A percentile compares a stretch with the other conserved stretches of the same genome.
Evolutionary conservation across 805 yeast genomes (phyloP).

Genomic region (Monosporozyma unispora): DNA sequence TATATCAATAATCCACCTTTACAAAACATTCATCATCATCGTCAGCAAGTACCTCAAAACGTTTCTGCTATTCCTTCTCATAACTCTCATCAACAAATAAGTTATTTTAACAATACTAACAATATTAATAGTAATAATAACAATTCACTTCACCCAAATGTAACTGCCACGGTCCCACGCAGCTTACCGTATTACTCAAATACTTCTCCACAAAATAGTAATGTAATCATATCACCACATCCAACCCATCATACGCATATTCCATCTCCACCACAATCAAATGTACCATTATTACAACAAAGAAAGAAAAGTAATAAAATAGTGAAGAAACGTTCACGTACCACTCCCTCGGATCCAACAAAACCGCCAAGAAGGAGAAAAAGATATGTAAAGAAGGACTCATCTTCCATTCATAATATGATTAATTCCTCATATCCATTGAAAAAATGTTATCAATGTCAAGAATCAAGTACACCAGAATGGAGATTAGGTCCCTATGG

Average conservation of each 20-base stretch:
- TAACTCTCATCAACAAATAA: background rate
- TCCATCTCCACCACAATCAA: too few relatives aligned
- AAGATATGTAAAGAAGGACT: background rate
- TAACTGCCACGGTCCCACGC: background rate
- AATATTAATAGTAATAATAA: too few relatives aligned
- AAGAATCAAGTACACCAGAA: constrained; percentile 71
- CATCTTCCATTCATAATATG: constrained; percentile 5
- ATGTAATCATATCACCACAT: too few relatives aligned
- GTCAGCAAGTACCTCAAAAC: constrained; percentile 2
- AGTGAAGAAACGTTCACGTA: too few relatives aligned
- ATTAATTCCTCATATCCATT: constrained; percentile 20
- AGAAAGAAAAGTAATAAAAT: too few relatives aligned
- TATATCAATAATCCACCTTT: background rate
- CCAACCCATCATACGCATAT: too few relatives aligned
- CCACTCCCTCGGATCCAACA: too few relatives aligned
- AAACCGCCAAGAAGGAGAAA: background rate
- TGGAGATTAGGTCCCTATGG: constrained; percentile 93
- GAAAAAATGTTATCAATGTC: constrained; percentile 67
- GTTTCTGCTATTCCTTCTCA: constrained; percentile 5
- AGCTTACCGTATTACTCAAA: background rate
- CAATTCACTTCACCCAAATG: too few relatives aligned
- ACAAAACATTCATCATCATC: background rate
- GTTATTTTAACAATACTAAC: too few relatives aligned
- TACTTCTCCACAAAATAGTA: too few relatives aligned
- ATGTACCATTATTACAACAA: too few relatives aligned